Evolutionary conservation across 1,139 yeast genomes (phyloP).

Genomic region (Kodamaea suecica): DNA sequence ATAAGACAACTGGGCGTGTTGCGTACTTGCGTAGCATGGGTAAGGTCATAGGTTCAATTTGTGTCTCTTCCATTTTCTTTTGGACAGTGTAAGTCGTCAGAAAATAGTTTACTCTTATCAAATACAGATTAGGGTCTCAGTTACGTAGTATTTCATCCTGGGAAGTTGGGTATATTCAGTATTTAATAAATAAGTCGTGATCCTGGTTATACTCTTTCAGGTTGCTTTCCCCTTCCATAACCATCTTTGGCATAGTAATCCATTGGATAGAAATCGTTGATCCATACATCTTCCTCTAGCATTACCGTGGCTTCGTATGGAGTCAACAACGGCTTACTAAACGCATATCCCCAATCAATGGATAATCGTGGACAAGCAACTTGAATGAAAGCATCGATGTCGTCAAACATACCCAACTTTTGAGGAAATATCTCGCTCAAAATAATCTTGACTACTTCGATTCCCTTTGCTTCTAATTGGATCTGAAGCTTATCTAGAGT

Average conservation of each 20-base stretch:
- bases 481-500: slow-evolving; percentile 67
- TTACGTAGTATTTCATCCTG: no score
- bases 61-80: slow-evolving; percentile 71
- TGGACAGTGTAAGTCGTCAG: neutral
- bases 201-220: slow-evolving; percentile 30
- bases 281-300: slow-evolving; percentile 71
- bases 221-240: slow-evolving; percentile 84
- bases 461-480: slow-evolving; percentile 51
- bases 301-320: slow-evolving; percentile 97
- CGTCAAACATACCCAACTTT: slow-evolving; percentile 89
- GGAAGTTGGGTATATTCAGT: no score
- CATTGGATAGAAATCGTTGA: slow-evolving; percentile 78
- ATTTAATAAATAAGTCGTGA: no score
- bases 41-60: slow-evolving; percentile 89
- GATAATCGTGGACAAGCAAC: slow-evolving; percentile 97
- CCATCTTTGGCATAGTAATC: slow-evolving; percentile 91
- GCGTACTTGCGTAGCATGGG: slow-evolving; percentile 92
- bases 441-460: slow-evolving; percentile 74
- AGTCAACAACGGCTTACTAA: slow-evolving; percentile 83
- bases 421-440: slow-evolving; percentile 92
- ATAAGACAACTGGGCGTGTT: slow-evolving; percentile 60
- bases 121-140: no score
- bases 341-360: slow-evolving; percentile 99
- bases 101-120: no score
- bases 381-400: slow-evolving; percentile 92